phyloP scores from a whole-genome alignment of 352 stramenopile species.

The Pythium rishiriense region DNA sequence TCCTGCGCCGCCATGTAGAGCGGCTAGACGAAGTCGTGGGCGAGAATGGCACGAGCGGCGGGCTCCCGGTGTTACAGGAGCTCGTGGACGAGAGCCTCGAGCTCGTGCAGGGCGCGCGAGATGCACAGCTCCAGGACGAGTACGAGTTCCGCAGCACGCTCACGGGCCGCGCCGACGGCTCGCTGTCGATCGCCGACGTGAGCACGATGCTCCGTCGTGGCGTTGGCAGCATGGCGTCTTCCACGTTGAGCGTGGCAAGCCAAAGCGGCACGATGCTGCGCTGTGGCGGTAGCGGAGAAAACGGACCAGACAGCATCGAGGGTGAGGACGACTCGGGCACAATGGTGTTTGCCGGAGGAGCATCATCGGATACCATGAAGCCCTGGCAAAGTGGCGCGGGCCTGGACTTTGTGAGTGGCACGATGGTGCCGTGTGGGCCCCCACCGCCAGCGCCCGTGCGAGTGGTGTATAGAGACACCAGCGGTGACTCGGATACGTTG shows the following conservation, averaged over 20 bases:
- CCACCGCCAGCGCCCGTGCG: slow-evolving; percentile 22
- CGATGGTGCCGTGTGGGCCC: slow-evolving; percentile 36
- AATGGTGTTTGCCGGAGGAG: slow-evolving; percentile 19
- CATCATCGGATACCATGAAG: slow-evolving; percentile 14
- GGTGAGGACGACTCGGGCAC: background rate
- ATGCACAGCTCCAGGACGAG: slow-evolving; percentile 52
- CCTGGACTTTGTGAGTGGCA: slow-evolving; percentile 1
- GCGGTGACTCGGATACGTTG: slow-evolving; percentile 25
- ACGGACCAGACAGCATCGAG: background rate
- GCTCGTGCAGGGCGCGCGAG: slow-evolving; percentile 53
- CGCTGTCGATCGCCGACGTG: slow-evolving; percentile 59
- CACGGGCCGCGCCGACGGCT: slow-evolving; percentile 57
- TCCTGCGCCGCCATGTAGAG: slow-evolving; percentile 61
- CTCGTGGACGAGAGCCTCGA: slow-evolving; percentile 73
- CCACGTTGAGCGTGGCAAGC: background rate
- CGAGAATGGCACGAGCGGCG: slow-evolving; percentile 26
- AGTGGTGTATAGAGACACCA: background rate
- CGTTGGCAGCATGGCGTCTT: slow-evolving; percentile 1
- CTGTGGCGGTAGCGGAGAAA: background rate
- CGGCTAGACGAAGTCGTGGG: slow-evolving; percentile 30
- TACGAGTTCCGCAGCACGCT: slow-evolving; percentile 48
- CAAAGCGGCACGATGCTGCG: slow-evolving; percentile 43
- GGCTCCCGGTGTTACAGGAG: slow-evolving; percentile 64
- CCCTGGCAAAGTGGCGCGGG: background rate
- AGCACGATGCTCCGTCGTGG: slow-evolving; percentile 56